Percentiles rank a stretch among this genome's conserved stretches.
Evolutionary conservation across 2,329 filamentous ascomycete species (phyloP).

Genomic region (Phyllosticta citriasiana): DNA sequence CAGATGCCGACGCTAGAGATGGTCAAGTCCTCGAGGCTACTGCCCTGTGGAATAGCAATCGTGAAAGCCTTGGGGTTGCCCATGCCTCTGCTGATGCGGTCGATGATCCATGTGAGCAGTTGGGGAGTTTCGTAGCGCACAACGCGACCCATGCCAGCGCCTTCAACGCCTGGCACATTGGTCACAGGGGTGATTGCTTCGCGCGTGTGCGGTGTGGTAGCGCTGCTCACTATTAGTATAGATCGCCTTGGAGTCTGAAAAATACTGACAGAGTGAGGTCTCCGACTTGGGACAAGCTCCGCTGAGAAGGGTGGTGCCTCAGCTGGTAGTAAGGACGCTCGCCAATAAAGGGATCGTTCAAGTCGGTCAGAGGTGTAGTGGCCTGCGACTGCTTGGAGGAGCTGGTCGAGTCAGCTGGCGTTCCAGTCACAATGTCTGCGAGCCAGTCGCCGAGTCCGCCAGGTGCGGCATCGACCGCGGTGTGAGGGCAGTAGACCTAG

Average conservation of each 20-base stretch:
- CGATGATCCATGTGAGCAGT: slow-evolving; percentile 48
- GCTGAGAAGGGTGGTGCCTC: slow-evolving; percentile 40
- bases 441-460: slow-evolving; percentile 91
- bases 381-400: slow-evolving; percentile 12
- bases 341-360: slow-evolving; percentile 14
- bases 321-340: slow-evolving; percentile 28
- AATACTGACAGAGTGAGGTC: slow-evolving; percentile 2
- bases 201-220: slow-evolving; percentile 34
- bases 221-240: background rate
- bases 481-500: slow-evolving; percentile 81
- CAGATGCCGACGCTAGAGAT: slow-evolving; percentile 74
- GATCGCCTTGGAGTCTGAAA: background rate
- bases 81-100: slow-evolving; percentile 50
- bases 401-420: slow-evolving; percentile 20
- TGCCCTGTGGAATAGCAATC: slow-evolving; percentile 52
- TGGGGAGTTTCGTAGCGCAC: slow-evolving; percentile 46
- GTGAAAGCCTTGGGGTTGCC: slow-evolving; percentile 58
- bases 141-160: slow-evolving; percentile 52
- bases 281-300: background rate
- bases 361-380: slow-evolving; percentile 12
- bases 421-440: slow-evolving; percentile 67
- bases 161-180: slow-evolving; percentile 16
- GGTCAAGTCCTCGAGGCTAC: slow-evolving; percentile 41
- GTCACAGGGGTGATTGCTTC: slow-evolving; percentile 42
- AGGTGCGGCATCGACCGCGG: slow-evolving; percentile 78